Base-by-base conservation (phyloP, 1,284 basidiomycete species). In the Pseudozyma tsukubaensis region DNA sequence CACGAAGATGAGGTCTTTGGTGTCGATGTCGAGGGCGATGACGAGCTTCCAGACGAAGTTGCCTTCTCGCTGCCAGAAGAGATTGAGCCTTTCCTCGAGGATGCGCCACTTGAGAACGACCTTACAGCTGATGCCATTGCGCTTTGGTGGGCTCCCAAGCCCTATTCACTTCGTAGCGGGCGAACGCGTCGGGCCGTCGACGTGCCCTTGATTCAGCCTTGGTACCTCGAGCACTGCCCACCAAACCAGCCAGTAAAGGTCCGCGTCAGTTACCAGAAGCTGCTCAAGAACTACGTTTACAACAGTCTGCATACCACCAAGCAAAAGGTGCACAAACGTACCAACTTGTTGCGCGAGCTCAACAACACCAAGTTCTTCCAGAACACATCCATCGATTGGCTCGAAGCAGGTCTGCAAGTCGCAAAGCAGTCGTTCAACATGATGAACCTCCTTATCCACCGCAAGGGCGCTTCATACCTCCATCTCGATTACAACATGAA, bases 311-410 rank as follows among this genome's bases (percentile, higher is more conserved):
- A 93, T 82, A 91, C 91, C 60, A 88, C 92, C 45, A 89, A 91
- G 32, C 94, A 97, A 85, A 99, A 97, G 87, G 91, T 97, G 4
- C 96, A 96, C 91, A 92, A 93, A 77, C 98, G 96, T 89, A 96
- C 97, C 87, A 97, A 97, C 83, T 84, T 99, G 53, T 96, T 99
- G 89, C 89, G 93, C 63, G 93, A 95, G 85, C 88, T 99, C 64
- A 98, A 98, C 87, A 92, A 93, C 48, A 99, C 97, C 68, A 99
- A 99, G 86, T 99, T 99, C 88, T 99, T 99, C 91, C 97, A 99
- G 87, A 93, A 92, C 19, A 99, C 97, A 8, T 93, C 90, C 72
- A 87, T 99, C 78, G 97, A 99, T 86, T 99, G 97, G 97, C 96
- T 99, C 35, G 97, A 99, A 86, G 97, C 96, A 4, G 97, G 97